Percentiles rank a stretch among this genome's conserved stretches.
phyloP scores from a whole-genome alignment of 306 rosid species.

The Pyrus betulifolia region DNA sequence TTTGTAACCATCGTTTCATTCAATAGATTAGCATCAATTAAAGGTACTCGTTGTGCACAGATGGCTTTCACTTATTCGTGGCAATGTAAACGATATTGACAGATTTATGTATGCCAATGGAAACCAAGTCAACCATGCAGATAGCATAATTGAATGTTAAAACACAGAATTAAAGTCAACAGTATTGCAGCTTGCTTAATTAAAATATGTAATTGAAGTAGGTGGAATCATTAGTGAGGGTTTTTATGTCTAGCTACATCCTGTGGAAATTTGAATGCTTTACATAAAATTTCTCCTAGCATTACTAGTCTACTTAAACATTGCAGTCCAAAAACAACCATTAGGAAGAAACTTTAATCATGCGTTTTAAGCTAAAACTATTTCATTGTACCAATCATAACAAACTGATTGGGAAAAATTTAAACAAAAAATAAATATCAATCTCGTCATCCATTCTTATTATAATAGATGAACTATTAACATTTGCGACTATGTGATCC shows the following conservation, averaged over 20 bases:
- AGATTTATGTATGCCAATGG: not conserved
- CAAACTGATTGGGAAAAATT: not conserved
- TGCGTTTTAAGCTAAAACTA: not conserved
- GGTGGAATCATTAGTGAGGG: slow-evolving; percentile 7
- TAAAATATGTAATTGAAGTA: not conserved
- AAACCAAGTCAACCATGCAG: slow-evolving; percentile 15
- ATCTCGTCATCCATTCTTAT: too few species aligned
- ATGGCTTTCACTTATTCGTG: not conserved
- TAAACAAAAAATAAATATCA: not conserved
- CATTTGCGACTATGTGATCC: not conserved
- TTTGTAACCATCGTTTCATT: not conserved
- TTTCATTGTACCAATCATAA: not conserved
- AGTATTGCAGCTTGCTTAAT: slow-evolving; percentile 1
- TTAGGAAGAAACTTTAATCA: not conserved
- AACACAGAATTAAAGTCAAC: not conserved
- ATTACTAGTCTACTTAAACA: not conserved
- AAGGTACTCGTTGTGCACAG: not conserved
- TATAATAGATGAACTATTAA: too few species aligned
- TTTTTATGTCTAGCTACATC: slow-evolving; percentile 4
- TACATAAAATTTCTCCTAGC: not conserved
- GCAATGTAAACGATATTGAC: not conserved
- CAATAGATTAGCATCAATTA: not conserved
- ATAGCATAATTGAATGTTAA: slow-evolving; percentile 7
- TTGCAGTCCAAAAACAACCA: not conserved
- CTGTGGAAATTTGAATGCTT: not conserved